Conservation (phyloP, 2,329 filamentous ascomycete genomes). For the Metarhizium anisopliae region DNA sequence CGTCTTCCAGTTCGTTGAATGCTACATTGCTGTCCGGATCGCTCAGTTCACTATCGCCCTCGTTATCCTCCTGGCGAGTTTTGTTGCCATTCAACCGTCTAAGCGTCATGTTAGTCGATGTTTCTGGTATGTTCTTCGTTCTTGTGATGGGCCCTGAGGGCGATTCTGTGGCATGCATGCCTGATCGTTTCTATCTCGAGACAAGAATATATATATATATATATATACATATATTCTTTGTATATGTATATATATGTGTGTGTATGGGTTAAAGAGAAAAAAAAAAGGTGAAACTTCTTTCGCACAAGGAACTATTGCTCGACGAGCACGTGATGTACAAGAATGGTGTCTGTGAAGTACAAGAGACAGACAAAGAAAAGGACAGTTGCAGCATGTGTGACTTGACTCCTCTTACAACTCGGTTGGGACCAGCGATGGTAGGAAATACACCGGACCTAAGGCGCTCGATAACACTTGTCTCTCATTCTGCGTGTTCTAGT, state of each 20-base stretch:
- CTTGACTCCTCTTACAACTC: background rate
- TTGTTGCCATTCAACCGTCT: conserved; percentile 21
- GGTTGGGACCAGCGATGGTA: background rate
- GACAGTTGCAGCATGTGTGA: background rate
- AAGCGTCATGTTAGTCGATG: conserved; percentile 14
- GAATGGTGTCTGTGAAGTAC: background rate
- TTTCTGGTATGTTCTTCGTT: background rate
- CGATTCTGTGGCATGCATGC: background rate
- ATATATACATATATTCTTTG: no score
- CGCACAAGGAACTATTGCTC: background rate
- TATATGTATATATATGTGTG: no score
- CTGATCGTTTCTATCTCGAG: background rate
- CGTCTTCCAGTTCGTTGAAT: conserved; percentile 37
- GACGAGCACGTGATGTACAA: background rate
- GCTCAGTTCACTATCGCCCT: conserved; percentile 35
- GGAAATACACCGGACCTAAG: background rate
- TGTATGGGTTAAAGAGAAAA: background rate
- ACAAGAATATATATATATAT: background rate
- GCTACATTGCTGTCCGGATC: conserved; percentile 25
- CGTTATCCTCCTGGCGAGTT: conserved; percentile 27
- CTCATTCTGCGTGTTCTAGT: background rate
- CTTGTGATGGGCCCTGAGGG: background rate
- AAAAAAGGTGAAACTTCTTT: background rate
- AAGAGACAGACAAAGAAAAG: background rate
- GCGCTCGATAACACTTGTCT: background rate